Evolutionary conservation across 805 yeast species (phyloP).

Genomic region (Metschnikowia sp.): DNA sequence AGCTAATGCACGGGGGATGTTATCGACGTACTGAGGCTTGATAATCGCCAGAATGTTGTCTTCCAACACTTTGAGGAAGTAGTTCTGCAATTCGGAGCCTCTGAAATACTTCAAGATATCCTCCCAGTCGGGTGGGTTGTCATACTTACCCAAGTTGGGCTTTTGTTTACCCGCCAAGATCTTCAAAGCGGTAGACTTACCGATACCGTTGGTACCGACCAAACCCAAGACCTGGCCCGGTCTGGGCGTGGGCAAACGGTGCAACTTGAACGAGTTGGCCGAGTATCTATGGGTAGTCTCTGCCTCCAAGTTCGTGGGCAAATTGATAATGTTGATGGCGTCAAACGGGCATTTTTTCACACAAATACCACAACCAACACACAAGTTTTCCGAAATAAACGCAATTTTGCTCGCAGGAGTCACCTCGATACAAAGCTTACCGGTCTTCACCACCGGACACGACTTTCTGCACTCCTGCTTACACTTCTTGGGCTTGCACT

Average conservation of each 20-base stretch:
- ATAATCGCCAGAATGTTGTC: slow-evolving; percentile 94
- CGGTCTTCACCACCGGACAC: slow-evolving; percentile 98
- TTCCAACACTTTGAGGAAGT: slow-evolving; percentile 89
- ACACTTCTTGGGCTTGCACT: slow-evolving; percentile 97
- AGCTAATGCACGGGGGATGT: slow-evolving; percentile 88
- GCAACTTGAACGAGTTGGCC: slow-evolving; percentile 95
- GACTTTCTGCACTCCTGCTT: slow-evolving; percentile 96
- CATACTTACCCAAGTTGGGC: slow-evolving; percentile 92
- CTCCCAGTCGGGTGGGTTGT: slow-evolving; percentile 97
- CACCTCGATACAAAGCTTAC: slow-evolving; percentile 96
- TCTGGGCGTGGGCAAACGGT: slow-evolving; percentile 96
- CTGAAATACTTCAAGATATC: slow-evolving; percentile 88
- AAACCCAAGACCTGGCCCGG: slow-evolving; percentile 98
- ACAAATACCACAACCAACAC: slow-evolving; percentile 99
- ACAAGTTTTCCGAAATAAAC: slow-evolving; percentile 86
- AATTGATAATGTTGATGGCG: slow-evolving; percentile 91
- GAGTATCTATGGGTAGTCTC: slow-evolving; percentile 97
- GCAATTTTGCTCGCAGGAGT: slow-evolving; percentile 88
- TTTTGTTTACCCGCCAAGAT: slow-evolving; percentile 96
- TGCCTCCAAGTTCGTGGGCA: slow-evolving; percentile 90
- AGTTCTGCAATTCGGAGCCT: slow-evolving; percentile 96
- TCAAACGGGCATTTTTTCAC: slow-evolving; percentile 98
- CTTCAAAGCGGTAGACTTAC: slow-evolving; percentile 95
- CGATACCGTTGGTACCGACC: slow-evolving; percentile 99
- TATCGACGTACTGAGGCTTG: slow-evolving; percentile 98